phyloP scores from a whole-genome alignment of 2,329 filamentous ascomycete genomes.

The Trichoderma sp. region DNA sequence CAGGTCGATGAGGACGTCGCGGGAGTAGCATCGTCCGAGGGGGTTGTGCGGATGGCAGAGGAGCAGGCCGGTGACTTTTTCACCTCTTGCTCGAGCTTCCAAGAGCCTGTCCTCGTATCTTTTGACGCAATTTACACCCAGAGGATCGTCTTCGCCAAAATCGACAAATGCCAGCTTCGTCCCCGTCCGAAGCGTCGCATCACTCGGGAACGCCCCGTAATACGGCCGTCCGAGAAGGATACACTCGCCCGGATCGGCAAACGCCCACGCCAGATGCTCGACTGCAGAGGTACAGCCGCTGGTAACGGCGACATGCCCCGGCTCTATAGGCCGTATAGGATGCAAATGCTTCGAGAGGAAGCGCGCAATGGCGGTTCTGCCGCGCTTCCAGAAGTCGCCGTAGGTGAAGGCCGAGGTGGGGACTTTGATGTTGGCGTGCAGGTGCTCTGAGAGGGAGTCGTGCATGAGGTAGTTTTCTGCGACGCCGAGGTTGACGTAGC shows the following conservation, averaged over 20 bases:
- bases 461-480: slow-evolving; percentile 60
- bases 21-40: slow-evolving; percentile 53
- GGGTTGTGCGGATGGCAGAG: slow-evolving; percentile 58
- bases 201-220: slow-evolving; percentile 54
- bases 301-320: slow-evolving; percentile 43
- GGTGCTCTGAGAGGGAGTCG: slow-evolving; percentile 46
- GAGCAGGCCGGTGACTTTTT: slow-evolving; percentile 52
- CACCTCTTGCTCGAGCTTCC: slow-evolving; percentile 44
- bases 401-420: slow-evolving; percentile 45
- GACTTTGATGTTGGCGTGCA: slow-evolving; percentile 45
- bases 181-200: slow-evolving; percentile 49
- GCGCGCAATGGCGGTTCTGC: slow-evolving; percentile 39
- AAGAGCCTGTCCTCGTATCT: slow-evolving; percentile 52
- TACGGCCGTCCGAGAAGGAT: slow-evolving; percentile 50
- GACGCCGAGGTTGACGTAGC: slow-evolving; percentile 55
- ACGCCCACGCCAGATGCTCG: slow-evolving; percentile 47
- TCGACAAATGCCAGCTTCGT: slow-evolving; percentile 48
- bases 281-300: slow-evolving; percentile 49
- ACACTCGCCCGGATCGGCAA: slow-evolving; percentile 46
- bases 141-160: slow-evolving; percentile 50
- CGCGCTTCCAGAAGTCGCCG: slow-evolving; percentile 45
- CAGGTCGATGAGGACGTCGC: slow-evolving; percentile 44
- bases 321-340: slow-evolving; percentile 37
- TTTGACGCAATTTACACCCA: slow-evolving; percentile 46
- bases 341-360: slow-evolving; percentile 45